phyloP scores from a whole-genome alignment of 352 stramenopile species.

The Phytophthora gonapodyides region DNA sequence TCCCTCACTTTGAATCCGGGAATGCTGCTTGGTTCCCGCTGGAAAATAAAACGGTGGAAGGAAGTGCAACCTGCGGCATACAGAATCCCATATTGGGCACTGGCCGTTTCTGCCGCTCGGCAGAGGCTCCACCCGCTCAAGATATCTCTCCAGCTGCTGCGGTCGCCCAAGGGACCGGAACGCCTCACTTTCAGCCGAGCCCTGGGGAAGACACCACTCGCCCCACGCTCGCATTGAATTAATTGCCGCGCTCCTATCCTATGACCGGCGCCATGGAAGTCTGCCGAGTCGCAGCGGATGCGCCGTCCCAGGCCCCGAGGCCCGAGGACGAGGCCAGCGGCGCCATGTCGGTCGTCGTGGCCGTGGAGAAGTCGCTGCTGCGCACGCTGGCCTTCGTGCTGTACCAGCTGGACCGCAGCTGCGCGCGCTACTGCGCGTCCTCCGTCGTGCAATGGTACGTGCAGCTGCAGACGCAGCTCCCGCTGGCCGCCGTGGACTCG shows the following conservation, averaged over 20 bases:
- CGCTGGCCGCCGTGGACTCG: constrained; percentile 50
- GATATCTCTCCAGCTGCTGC: constrained; percentile 16
- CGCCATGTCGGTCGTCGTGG: constrained; percentile 53
- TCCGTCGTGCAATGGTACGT: constrained; percentile 69
- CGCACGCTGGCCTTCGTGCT: constrained; percentile 70
- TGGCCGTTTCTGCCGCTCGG: constrained; percentile 21
- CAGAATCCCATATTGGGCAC: constrained; percentile 1
- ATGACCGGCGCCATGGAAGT: constrained; percentile 32
- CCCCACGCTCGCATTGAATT: no score
- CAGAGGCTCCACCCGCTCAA: constrained; percentile 18
- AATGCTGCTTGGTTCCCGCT: constrained; percentile 18
- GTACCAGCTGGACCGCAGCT: constrained; percentile 59
- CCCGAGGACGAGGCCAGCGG: constrained; percentile 26
- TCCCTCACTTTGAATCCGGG: background rate
- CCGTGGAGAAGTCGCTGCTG: constrained; percentile 65
- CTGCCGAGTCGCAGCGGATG: constrained; percentile 15
- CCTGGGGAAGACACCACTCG: background rate
- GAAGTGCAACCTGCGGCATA: background rate
- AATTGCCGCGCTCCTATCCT: background rate
- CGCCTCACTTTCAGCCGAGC: constrained; percentile 4
- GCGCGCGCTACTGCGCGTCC: constrained; percentile 61
- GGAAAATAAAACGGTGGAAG: constrained; percentile 15
- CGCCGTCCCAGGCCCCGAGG: constrained; percentile 1
- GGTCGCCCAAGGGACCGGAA: constrained; percentile 25
- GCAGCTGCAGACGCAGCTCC: constrained; percentile 63